Percentiles rank a stretch among this genome's conserved stretches.
phyloP scores from a whole-genome alignment of 306 rosid genomes.

The Aeschynomene evenia region DNA sequence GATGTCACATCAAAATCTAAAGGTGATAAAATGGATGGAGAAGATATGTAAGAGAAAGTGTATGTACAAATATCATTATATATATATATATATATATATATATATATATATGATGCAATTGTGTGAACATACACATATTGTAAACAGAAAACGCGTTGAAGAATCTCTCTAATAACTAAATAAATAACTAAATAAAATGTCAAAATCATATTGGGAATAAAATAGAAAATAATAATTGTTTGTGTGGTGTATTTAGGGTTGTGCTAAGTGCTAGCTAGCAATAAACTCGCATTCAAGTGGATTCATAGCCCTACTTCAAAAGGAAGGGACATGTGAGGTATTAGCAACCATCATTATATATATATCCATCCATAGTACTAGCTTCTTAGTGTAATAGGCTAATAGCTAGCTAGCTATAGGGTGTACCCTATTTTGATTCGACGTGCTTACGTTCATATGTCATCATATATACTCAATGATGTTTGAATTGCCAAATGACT shows the following conservation, averaged over 20 bases:
- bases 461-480: neutral
- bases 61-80: too few relatives aligned
- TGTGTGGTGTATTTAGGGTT: constrained; percentile 22
- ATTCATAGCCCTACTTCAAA: constrained; percentile 40
- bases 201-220: constrained; percentile 10
- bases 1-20: too few relatives aligned
- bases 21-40: too few relatives aligned
- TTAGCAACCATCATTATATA: too few relatives aligned
- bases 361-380: constrained; percentile 10
- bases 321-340: constrained; percentile 43
- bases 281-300: constrained; percentile 21
- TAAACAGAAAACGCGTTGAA: constrained; percentile 36
- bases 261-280: neutral
- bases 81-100: too few relatives aligned
- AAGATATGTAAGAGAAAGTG: too few relatives aligned
- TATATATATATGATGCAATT: neutral
- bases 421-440: constrained; percentile 21
- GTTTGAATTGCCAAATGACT: constrained; percentile 17
- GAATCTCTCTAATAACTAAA: too few relatives aligned
- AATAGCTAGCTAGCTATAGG: too few relatives aligned
- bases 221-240: neutral
- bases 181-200: too few relatives aligned
- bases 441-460: neutral
- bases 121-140: constrained; percentile 36
- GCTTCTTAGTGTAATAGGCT: too few relatives aligned